These are phyloP conservation scores for Syncephalastrum racemosum DNA, from an alignment of 371 early-diverging fungal species.

Conservation along the genomic window DNA sequence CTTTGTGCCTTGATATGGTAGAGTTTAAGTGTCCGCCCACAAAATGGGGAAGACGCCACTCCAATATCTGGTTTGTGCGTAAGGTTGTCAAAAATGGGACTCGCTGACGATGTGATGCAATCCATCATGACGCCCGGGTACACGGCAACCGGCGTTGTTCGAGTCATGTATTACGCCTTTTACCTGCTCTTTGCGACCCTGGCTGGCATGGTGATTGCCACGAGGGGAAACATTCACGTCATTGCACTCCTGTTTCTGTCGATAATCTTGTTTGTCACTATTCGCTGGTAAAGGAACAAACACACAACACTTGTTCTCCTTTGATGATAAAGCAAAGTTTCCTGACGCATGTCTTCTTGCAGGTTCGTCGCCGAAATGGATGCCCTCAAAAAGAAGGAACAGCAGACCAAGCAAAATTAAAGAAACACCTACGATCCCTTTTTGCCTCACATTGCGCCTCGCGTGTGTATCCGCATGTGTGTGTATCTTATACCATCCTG, in stretches of 20 bases:
- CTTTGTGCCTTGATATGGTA: too few relatives aligned
- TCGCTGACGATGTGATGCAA: constrained; percentile 36
- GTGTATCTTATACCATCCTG: too few relatives aligned
- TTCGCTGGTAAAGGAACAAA: constrained; percentile 50
- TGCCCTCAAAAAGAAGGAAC: constrained; percentile 7
- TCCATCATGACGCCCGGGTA: constrained; percentile 66
- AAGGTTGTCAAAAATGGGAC: constrained; percentile 13
- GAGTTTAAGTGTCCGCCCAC: too few relatives aligned
- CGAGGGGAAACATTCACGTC: constrained; percentile 56
- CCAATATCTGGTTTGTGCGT: too few relatives aligned
- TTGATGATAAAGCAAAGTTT: not conserved
- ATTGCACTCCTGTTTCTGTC: constrained; percentile 51
- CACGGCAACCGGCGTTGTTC: constrained; percentile 51
- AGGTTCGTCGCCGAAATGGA: constrained; percentile 31
- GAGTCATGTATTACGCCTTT: constrained; percentile 59
- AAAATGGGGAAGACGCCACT: too few relatives aligned
- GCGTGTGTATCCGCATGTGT: too few relatives aligned
- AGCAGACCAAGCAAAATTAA: too few relatives aligned
- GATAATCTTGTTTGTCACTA: constrained; percentile 50
- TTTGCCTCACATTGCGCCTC: too few relatives aligned
- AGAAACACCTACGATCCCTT: too few relatives aligned
- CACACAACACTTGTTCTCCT: not conserved
- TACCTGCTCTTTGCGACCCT: constrained; percentile 56
- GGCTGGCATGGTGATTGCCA: constrained; percentile 35
- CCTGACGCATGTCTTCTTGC: not conserved